Conservation (phyloP, 306 rosid species). For the Senna tora region DNA sequence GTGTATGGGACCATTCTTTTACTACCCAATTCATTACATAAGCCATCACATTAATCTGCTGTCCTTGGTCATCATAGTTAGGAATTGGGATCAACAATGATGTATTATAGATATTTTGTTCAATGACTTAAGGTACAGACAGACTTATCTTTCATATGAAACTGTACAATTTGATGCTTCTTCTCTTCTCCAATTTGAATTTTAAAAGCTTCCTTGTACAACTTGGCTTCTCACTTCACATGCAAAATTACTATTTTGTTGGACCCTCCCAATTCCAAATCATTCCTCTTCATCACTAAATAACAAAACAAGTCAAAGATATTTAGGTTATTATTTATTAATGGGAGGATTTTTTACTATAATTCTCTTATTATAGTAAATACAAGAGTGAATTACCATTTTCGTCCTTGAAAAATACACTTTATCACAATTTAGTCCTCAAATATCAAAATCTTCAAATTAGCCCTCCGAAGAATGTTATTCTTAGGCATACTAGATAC, state of each 20-base stretch:
- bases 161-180: background rate
- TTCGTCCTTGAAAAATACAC: too few relatives aligned
- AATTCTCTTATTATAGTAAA: too few relatives aligned
- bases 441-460: too few relatives aligned
- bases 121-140: background rate
- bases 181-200: background rate
- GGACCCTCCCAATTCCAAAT: conserved; percentile 6
- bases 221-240: conserved; percentile 9
- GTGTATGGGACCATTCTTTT: too few relatives aligned
- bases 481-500: too few relatives aligned
- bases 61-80: background rate
- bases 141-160: background rate
- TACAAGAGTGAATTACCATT: too few relatives aligned
- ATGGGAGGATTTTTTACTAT: too few relatives aligned
- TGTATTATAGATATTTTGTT: background rate
- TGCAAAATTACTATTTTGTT: conserved; percentile 11
- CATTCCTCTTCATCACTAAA: too few relatives aligned
- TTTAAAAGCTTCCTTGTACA: conserved; percentile 8
- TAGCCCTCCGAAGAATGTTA: too few relatives aligned
- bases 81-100: background rate
- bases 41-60: background rate
- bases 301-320: too few relatives aligned
- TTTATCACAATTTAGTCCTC: too few relatives aligned
- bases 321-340: too few relatives aligned
- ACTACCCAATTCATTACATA: background rate